phyloP scores from a whole-genome alignment of 768 basidiomycete genomes.

The Auriscalpium vulgare region DNA sequence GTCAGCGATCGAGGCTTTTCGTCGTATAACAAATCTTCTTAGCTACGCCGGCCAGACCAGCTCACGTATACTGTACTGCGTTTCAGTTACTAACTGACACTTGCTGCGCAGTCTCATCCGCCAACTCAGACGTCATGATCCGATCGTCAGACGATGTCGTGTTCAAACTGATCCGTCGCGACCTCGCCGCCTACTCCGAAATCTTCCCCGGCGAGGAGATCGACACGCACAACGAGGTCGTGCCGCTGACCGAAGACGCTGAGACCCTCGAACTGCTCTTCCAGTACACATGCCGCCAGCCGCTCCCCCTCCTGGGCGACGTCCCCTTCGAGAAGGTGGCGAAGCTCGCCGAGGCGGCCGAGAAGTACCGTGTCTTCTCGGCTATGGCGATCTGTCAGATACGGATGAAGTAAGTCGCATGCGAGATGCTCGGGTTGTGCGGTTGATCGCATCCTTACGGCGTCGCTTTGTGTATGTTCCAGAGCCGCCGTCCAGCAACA shows the following conservation, averaged over 20 bases:
- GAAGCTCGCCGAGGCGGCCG: neutral
- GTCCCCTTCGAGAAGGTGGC: neutral
- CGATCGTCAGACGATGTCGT: neutral
- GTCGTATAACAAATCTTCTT: too few relatives aligned
- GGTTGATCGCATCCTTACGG: neutral
- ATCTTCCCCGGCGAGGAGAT: neutral
- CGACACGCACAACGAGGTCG: neutral
- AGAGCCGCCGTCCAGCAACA: neutral
- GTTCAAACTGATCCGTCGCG: neutral
- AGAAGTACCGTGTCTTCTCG: neutral
- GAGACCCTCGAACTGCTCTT: neutral
- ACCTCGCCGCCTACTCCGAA: neutral
- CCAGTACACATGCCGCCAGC: neutral
- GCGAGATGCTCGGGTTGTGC: neutral
- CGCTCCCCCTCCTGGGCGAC: neutral
- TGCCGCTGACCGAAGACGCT: neutral
- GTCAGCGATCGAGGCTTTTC: too few relatives aligned
- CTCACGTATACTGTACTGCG: too few relatives aligned
- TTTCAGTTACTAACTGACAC: neutral
- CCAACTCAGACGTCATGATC: neutral
- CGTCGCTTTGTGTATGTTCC: neutral
- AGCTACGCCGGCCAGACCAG: too few relatives aligned
- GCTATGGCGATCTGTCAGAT: neutral
- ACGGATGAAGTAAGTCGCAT: neutral
- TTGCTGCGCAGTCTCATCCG: neutral